Conservation (phyloP, 2,329 filamentous ascomycete genomes). For the Alternaria hordeiaustralica region DNA sequence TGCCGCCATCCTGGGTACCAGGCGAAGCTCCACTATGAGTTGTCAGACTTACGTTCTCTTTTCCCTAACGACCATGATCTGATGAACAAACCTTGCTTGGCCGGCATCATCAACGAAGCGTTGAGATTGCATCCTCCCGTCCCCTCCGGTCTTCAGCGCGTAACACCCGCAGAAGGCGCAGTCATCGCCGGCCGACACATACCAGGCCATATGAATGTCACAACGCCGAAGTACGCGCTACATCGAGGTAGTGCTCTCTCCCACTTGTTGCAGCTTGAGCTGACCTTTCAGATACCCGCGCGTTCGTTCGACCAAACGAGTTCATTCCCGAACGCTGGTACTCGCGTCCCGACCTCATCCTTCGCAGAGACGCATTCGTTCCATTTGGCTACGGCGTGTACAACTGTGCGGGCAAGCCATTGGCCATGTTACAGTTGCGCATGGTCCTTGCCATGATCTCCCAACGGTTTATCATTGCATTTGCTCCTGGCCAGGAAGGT, state of each 20-base stretch:
- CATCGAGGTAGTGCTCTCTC: slow-evolving; percentile 8
- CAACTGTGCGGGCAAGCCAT: slow-evolving; percentile 26
- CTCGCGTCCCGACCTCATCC: slow-evolving; percentile 13
- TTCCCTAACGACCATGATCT: slow-evolving; percentile 12
- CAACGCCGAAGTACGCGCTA: slow-evolving; percentile 19
- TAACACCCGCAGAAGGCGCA: slow-evolving; percentile 32
- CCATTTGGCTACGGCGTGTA: slow-evolving; percentile 71
- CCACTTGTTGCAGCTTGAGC: neutral
- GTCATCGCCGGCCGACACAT: slow-evolving; percentile 24
- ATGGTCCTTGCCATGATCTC: neutral
- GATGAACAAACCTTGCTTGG: neutral
- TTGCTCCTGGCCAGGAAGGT: neutral
- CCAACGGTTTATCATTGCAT: neutral
- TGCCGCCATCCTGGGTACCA: slow-evolving; percentile 49
- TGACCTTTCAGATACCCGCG: slow-evolving; percentile 11
- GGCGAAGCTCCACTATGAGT: slow-evolving; percentile 15
- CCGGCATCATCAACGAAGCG: slow-evolving; percentile 28
- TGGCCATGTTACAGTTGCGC: neutral
- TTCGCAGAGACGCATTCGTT: slow-evolving; percentile 64
- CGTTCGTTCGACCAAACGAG: slow-evolving; percentile 19
- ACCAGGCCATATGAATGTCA: slow-evolving; percentile 27
- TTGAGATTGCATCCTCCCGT: slow-evolving; percentile 28
- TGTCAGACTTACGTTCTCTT: slow-evolving; percentile 2
- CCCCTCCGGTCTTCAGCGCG: slow-evolving; percentile 24
- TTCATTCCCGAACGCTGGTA: slow-evolving; percentile 28